These are phyloP conservation scores for Dichotomopilus funicola DNA, from an alignment of 2,329 filamentous ascomycete genomes.

Conservation along the genomic window DNA sequence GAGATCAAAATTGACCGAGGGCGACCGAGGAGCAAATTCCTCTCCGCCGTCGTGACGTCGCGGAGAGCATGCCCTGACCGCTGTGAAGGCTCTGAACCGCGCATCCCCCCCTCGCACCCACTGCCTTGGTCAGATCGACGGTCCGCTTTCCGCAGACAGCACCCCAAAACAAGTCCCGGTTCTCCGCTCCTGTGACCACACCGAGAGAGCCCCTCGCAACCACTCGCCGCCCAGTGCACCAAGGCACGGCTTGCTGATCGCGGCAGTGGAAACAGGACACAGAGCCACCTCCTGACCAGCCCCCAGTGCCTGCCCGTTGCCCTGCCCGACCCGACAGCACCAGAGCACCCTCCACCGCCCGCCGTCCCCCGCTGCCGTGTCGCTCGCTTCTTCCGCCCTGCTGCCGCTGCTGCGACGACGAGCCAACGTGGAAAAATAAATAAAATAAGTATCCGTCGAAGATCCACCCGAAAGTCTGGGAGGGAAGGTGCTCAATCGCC, in stretches of 20 bases:
- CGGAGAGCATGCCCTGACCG: neutral
- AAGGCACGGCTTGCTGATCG: slow-evolving; percentile 24
- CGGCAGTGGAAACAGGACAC: slow-evolving; percentile 22
- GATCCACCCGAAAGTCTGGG: neutral
- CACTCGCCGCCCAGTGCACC: slow-evolving; percentile 14
- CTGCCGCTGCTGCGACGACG: neutral
- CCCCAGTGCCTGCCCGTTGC: neutral
- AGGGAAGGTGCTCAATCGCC: neutral
- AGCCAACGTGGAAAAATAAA: no score
- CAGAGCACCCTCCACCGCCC: neutral
- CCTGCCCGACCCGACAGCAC: neutral
- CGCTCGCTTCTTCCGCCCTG: neutral
- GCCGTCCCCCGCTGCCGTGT: neutral
- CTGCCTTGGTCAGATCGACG: slow-evolving; percentile 17
- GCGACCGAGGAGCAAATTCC: no score
- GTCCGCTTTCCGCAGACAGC: slow-evolving; percentile 16
- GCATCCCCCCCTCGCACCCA: neutral
- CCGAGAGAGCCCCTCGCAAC: slow-evolving; percentile 13
- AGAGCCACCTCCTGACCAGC: slow-evolving; percentile 18
- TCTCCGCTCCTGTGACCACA: slow-evolving; percentile 18
- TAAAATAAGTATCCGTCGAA: no score
- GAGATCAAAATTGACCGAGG: no score
- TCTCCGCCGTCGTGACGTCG: neutral
- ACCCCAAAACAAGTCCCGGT: slow-evolving; percentile 17
- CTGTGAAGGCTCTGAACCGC: neutral